A percentile compares a stretch with the other conserved stretches of the same genome.
These are phyloP conservation scores for Hypoxylon trugodes DNA, from an alignment of 495 filamentous ascomycete species.

Conservation along the genomic window DNA sequence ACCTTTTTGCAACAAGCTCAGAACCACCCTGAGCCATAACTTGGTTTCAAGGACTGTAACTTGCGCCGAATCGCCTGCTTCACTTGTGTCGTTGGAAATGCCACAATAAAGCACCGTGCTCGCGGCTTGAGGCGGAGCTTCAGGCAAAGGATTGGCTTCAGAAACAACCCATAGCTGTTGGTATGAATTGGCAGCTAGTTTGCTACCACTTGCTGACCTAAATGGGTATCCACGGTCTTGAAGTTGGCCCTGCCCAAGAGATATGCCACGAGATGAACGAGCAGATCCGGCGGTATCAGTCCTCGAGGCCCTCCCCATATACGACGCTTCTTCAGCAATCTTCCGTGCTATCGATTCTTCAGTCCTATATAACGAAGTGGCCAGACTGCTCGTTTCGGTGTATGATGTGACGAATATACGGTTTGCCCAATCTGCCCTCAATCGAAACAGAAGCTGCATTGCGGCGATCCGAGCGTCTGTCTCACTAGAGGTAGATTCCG, in stretches of 20 bases:
- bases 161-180: conserved; percentile 61
- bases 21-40: conserved; percentile 78
- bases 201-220: conserved; percentile 50
- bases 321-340: conserved; percentile 58
- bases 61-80: conserved; percentile 23
- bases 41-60: conserved; percentile 66
- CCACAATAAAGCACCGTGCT: conserved; percentile 52
- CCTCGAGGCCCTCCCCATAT: conserved; percentile 50
- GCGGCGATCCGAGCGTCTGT: conserved; percentile 78
- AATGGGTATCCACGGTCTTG: conserved; percentile 45
- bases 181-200: conserved; percentile 44
- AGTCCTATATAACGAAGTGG: conserved; percentile 75
- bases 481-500: conserved; percentile 60
- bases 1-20: conserved; percentile 76
- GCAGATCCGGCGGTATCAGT: conserved; percentile 42
- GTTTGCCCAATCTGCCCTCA: conserved; percentile 81
- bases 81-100: conserved; percentile 8
- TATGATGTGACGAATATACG: conserved; percentile 71
- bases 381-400: conserved; percentile 74
- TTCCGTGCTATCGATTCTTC: conserved; percentile 60
- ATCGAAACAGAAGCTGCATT: conserved; percentile 83
- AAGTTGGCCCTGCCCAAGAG: conserved; percentile 55
- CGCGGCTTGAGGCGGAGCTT: conserved; percentile 49
- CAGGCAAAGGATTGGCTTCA: conserved; percentile 61
- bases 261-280: conserved; percentile 56